Evolutionary conservation across 441 rosid genomes (phyloP).

Genomic region (Gossypium davidsonii): DNA sequence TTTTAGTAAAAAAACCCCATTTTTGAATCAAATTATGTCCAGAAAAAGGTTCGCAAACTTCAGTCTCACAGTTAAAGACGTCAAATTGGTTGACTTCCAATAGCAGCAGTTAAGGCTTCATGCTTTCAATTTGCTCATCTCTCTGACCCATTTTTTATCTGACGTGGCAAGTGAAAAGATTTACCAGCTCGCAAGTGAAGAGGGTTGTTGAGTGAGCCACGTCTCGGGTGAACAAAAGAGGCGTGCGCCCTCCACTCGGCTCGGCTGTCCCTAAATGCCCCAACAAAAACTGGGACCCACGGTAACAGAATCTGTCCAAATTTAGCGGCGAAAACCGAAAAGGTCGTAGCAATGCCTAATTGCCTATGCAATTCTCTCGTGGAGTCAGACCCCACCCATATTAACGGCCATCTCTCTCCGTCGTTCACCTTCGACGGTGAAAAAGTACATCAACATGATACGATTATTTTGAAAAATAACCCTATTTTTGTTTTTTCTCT

Average conservation of each 20-base stretch:
- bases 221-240: conserved; percentile 33
- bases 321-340: conserved; percentile 21
- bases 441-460: too few species aligned
- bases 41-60: background rate
- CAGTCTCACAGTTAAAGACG: background rate
- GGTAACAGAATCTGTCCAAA: conserved; percentile 36
- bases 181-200: background rate
- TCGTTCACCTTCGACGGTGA: too few species aligned
- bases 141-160: conserved; percentile 2
- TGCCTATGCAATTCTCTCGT: too few species aligned
- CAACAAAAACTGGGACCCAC: conserved; percentile 38
- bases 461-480: too few species aligned
- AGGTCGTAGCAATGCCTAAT: background rate
- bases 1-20: too few species aligned
- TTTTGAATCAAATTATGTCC: too few species aligned
- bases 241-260: conserved; percentile 28
- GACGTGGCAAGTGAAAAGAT: conserved; percentile 10
- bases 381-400: too few species aligned
- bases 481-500: too few species aligned
- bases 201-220: conserved; percentile 14
- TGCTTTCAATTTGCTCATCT: background rate
- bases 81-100: conserved; percentile 9
- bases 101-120: background rate
- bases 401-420: too few species aligned
- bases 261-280: conserved; percentile 41